Base-by-base conservation (phyloP, 2,329 filamentous ascomycete species). In the Aspergillus amoenus region DNA sequence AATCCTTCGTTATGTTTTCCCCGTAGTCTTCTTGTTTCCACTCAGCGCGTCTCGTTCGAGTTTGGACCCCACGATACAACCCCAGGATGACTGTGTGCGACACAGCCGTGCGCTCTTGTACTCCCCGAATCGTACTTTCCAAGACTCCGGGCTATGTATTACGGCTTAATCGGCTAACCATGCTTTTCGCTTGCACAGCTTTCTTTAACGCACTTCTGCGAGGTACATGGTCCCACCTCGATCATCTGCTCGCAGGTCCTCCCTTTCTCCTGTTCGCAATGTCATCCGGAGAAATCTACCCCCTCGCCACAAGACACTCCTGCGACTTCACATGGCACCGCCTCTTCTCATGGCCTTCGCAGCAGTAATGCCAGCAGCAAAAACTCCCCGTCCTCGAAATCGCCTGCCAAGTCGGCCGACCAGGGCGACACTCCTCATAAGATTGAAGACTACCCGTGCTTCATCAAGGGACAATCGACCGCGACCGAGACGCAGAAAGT, bases 191-290 rank as follows among this genome's bases (percentile, higher is more conserved):
- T 57, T 37, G 52, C 24, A 48, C 66, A 85, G 83, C 79, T 85
- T 68, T 84, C 83, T 66, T 78, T 85, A 62, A 84, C 83, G 62
- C 83, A 85, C 74, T 85, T 85, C 70, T 85, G 83, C 73, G 83
- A 85, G 74, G 76, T 82, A 71, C 82, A 85, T 78, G 83, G 83
- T 69, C 83, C 83, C 17, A 85, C 82, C 52, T 84, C 82, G 56
- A 84, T 85, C 70, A 81, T 85, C 62, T 85, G 83, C 71, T 85
- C 83, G 57, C 82, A 85, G 69, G 80, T 83, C 61, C 75, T 81
- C 48, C 81, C 81, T 13, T 76, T 82, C 56, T 75, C 81, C 55
- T 85, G 83, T 66, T 70, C 74, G 46, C 78, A 81, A 66, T 85
- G 83, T 69, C 78, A 75, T 52, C 73, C 74, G 44, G 73, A 76